Evolutionary conservation across 1,284 basidiomycete genomes (phyloP), one percentile per base, ranked within the genome.

Genomic region (Boletus albobrunnescens): DNA sequence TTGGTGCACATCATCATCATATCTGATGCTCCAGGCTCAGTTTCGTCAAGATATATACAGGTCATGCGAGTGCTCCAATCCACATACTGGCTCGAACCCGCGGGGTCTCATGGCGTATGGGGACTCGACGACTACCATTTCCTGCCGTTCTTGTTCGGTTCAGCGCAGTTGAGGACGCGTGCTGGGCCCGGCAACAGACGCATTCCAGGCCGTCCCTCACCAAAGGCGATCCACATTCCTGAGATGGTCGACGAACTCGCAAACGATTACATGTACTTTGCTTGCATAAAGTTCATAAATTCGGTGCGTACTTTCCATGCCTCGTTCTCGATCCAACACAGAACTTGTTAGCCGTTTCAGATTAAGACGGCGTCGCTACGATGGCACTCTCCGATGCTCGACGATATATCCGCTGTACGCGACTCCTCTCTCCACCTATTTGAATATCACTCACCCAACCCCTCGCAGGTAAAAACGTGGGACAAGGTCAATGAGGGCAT

Each of bases 311-410:
- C 30, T 32, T 8, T 28, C 16, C 11, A 41, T 23, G 33, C 6
- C 28, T 24, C 6, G 19, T 31, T 6, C 28, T 24, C 6, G 19
- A 32, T n/a, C 32, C 30, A 11, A 16, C 32, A 30, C 7, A 3
- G 32, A 17, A 17, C 40, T 23, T 43, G 27, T 31, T 6, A 11
- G 26, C 6, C 30, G n/a, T 40, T 40, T 14, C 56, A 93, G 90
- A 91, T 96, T 60, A 98, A 99, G 68, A 94, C 94, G 0, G 94
- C 94, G 0, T 94, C 92, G 0, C 74, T 99, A 3, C 79, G 94
- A 41, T 99, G 95, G 96, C 96, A 99, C 70, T 97, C 93, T 1
- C 96, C 95, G 1, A 99, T 99, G 95, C 79, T 99, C 11, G 93
- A 98, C 64, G 95, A 98, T 65, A 99, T 99, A 51, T 95, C 93